Percentiles rank a stretch among this genome's conserved stretches.
These are phyloP conservation scores for Xylaria sp. DNA, from an alignment of 2,329 filamentous ascomycete genomes.

Conservation along the genomic window DNA sequence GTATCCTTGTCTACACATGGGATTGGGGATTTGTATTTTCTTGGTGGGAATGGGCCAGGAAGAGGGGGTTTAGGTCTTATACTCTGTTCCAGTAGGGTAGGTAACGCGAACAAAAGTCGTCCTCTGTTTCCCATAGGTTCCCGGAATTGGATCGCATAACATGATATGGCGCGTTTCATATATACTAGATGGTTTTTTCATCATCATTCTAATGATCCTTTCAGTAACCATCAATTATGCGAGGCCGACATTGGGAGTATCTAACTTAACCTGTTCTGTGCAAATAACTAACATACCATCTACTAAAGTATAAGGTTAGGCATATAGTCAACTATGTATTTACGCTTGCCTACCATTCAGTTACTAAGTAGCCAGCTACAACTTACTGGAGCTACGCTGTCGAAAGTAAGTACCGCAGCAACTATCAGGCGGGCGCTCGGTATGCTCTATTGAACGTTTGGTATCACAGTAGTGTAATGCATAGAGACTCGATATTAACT, in stretches of 20 bases:
- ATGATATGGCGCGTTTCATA: constrained; percentile 21
- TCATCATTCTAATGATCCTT: neutral
- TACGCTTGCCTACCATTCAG: neutral
- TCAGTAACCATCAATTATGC: constrained; percentile 5
- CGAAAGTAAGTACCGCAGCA: neutral
- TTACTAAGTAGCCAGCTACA: neutral
- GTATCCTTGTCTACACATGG: constrained; percentile 8
- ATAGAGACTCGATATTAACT: neutral
- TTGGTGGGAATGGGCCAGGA: neutral
- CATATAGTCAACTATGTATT: neutral
- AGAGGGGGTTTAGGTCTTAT: neutral
- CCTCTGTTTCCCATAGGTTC: neutral
- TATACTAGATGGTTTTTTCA: constrained; percentile 1
- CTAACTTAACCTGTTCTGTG: constrained; percentile 6
- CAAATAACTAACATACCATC: neutral
- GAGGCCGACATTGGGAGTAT: constrained; percentile 7
- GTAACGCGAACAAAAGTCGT: neutral
- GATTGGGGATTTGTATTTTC: constrained; percentile 10
- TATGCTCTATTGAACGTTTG: neutral
- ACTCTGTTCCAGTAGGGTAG: neutral
- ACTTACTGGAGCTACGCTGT: neutral
- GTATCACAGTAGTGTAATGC: neutral
- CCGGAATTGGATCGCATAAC: neutral
- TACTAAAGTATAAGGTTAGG: neutral
- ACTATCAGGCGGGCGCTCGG: neutral